phyloP scores from a whole-genome alignment of 257 asterid genomes.

The Knoxia roxburghii region DNA sequence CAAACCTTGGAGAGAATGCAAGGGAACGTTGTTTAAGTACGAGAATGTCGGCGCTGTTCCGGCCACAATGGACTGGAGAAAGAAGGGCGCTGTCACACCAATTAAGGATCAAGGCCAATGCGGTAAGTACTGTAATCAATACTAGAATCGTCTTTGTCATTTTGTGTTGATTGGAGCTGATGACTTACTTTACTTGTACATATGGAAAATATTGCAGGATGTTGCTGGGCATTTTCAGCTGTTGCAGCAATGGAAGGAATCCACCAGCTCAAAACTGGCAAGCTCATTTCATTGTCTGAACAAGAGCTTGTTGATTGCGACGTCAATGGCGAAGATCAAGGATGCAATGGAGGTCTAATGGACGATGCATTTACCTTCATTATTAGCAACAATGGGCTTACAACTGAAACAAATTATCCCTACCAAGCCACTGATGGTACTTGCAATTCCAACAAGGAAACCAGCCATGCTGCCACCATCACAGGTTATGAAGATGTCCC shows the following conservation, averaged over 20 bases:
- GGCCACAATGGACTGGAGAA: constrained; percentile 9
- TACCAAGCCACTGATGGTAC: constrained; percentile 28
- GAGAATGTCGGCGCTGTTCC: constrained; percentile 8
- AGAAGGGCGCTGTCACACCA: constrained; percentile 10
- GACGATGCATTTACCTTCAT: constrained; percentile 10
- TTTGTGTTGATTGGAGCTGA: no score
- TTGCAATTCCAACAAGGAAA: constrained; percentile 27
- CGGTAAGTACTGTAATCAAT: background rate
- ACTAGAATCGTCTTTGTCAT: no score
- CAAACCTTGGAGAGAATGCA: constrained; percentile 13
- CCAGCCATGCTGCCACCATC: constrained; percentile 28
- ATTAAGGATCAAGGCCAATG: constrained; percentile 13
- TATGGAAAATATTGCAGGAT: constrained; percentile 1
- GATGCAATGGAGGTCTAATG: constrained; percentile 9
- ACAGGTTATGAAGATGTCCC: constrained; percentile 1
- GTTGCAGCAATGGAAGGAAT: constrained; percentile 9
- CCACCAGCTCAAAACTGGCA: constrained; percentile 6
- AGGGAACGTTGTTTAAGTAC: constrained; percentile 4
- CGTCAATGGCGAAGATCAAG: constrained; percentile 4
- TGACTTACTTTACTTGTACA: no score
- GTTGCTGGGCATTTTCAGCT: constrained; percentile 14
- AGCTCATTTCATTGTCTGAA: constrained; percentile 9
- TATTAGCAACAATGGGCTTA: background rate
- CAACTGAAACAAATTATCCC: constrained; percentile 25
- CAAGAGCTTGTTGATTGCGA: constrained; percentile 10